Conservation (phyloP, 257 asterid species). For the Ilex aquifolium region DNA sequence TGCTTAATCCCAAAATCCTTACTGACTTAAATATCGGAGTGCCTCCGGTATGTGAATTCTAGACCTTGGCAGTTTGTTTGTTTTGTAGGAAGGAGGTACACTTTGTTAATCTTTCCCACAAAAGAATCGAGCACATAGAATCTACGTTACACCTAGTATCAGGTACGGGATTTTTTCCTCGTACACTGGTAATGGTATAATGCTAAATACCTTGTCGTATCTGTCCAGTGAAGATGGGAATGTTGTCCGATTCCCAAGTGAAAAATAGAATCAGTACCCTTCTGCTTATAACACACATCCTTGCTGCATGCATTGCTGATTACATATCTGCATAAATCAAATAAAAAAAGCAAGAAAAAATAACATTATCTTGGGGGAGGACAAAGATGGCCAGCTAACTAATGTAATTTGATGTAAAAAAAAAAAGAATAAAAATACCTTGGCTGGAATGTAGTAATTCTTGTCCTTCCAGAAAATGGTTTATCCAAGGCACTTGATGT, state of each 20-base stretch:
- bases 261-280: conserved; percentile 70
- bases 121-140: too few species aligned
- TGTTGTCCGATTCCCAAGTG: conserved; percentile 63
- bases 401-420: too few species aligned
- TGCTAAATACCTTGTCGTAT: conserved; percentile 57
- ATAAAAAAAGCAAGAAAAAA: background rate
- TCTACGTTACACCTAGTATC: too few species aligned
- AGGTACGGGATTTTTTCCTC: too few species aligned
- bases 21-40: too few species aligned
- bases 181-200: background rate
- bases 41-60: too few species aligned
- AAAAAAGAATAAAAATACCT: conserved; percentile 36
- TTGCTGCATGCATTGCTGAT: conserved; percentile 90
- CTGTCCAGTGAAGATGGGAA: conserved; percentile 82
- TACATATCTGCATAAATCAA: conserved; percentile 57
- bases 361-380: too few species aligned
- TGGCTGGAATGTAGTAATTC: conserved; percentile 82
- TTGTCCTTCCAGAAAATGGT: conserved; percentile 84
- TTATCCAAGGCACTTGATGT: conserved; percentile 60
- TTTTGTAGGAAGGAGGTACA: too few species aligned
- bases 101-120: too few species aligned
- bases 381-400: too few species aligned
- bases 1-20: too few species aligned
- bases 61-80: too few species aligned
- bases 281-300: conserved; percentile 79